Conservation (phyloP, 2,329 filamentous ascomycete species). For the Dactylellina sp. region DNA sequence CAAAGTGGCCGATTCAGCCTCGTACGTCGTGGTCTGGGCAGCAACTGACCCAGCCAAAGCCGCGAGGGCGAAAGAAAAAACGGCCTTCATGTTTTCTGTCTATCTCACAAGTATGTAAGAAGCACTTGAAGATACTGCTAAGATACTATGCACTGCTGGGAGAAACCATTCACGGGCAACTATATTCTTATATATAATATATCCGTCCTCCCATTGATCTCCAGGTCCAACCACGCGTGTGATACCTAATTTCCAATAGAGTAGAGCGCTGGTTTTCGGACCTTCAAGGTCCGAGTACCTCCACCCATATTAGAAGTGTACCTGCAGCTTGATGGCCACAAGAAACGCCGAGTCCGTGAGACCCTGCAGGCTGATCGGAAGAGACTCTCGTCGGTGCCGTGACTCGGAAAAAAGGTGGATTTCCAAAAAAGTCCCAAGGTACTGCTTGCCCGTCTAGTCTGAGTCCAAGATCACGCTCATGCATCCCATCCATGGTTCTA, state of each 20-base stretch:
- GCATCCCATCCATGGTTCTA: neutral
- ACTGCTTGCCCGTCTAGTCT: neutral
- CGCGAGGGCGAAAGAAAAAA: conserved; percentile 30
- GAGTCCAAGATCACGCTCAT: too few relatives aligned
- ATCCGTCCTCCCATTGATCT: conserved; percentile 7
- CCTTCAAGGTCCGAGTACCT: conserved; percentile 24
- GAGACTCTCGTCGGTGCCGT: conserved; percentile 3
- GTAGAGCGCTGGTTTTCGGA: conserved; percentile 18
- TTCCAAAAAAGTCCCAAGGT: conserved; percentile 2
- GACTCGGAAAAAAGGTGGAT: neutral
- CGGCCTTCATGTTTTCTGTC: conserved; percentile 33
- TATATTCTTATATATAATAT: conserved; percentile 5
- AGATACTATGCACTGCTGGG: neutral
- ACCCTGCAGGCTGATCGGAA: conserved; percentile 9
- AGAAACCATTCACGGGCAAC: neutral
- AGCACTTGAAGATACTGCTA: conserved; percentile 1
- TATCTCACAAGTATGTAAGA: conserved; percentile 7
- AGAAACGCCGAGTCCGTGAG: neutral
- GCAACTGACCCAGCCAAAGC: conserved; percentile 32
- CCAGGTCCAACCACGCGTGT: neutral
- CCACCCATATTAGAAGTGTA: conserved; percentile 11
- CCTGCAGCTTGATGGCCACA: neutral
- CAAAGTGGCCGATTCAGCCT: conserved; percentile 66
- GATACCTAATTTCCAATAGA: neutral
- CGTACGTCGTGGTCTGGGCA: conserved; percentile 60